Evolutionary conservation across 306 rosid species (phyloP).

Genomic region (Phaseolus lunatus): DNA sequence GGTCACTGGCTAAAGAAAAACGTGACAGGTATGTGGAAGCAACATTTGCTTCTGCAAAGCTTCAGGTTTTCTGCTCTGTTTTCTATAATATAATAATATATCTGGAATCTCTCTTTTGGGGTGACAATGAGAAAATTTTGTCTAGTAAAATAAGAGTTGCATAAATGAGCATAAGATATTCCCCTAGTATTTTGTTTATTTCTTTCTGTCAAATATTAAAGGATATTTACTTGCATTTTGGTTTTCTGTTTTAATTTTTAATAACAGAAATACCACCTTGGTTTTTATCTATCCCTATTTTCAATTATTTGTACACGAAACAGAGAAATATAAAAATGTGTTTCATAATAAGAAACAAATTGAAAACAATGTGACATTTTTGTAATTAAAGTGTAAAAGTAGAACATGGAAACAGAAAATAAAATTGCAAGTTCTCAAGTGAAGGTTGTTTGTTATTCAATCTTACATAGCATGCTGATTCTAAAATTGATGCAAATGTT

Average conservation of each 20-base stretch:
- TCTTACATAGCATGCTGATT: slow-evolving; percentile 23
- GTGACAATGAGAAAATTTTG: background rate
- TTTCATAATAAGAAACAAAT: too few relatives aligned
- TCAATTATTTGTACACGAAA: too few relatives aligned
- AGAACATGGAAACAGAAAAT: too few relatives aligned
- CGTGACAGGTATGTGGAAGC: slow-evolving; percentile 76
- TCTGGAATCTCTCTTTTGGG: background rate
- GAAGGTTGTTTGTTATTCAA: slow-evolving; percentile 28
- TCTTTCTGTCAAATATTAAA: slow-evolving; percentile 14
- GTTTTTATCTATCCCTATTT: too few relatives aligned
- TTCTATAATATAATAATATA: background rate
- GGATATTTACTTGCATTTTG: too few relatives aligned
- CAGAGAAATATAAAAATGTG: too few relatives aligned
- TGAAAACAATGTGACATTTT: too few relatives aligned
- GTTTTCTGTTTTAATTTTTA: too few relatives aligned
- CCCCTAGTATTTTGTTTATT: slow-evolving; percentile 10
- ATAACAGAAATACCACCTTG: too few relatives aligned
- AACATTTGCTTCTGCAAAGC: slow-evolving; percentile 6
- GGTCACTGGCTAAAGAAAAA: slow-evolving; percentile 92
- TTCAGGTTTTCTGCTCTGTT: slow-evolving; percentile 23
- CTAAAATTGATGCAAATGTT: slow-evolving; percentile 17
- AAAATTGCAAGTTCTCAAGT: background rate
- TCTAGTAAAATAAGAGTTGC: background rate
- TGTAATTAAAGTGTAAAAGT: too few relatives aligned
- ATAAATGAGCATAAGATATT: slow-evolving; percentile 2